Conservation (phyloP, 495 filamentous ascomycete genomes). For the Penicillium chermesinum region DNA sequence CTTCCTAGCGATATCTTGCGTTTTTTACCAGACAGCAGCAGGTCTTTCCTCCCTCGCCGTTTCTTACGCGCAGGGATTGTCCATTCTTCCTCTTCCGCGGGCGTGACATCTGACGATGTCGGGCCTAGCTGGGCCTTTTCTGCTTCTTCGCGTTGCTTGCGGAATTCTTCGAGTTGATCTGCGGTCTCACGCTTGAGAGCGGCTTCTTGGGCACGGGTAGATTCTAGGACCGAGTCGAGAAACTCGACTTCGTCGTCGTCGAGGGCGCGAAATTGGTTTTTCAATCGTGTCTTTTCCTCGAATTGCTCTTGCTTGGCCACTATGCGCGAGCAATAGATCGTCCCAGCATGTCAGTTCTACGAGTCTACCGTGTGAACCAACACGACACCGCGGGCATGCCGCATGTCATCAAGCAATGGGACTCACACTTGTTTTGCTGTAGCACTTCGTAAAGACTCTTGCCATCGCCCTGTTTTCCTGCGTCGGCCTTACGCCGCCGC, state of each 20-base stretch:
- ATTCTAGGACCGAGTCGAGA: conserved; percentile 70
- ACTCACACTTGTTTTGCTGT: conserved; percentile 88
- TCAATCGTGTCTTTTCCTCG: conserved; percentile 79
- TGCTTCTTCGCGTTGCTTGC: conserved; percentile 61
- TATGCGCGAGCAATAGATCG: conserved; percentile 34
- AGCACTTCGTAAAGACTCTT: conserved; percentile 81
- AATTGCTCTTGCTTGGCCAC: conserved; percentile 95
- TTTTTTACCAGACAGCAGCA: conserved; percentile 54
- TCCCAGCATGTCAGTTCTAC: conserved; percentile 51
- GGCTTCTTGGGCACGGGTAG: conserved; percentile 65
- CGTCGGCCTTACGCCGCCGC: conserved; percentile 53
- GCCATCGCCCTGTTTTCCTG: conserved; percentile 52
- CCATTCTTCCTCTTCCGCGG: conserved; percentile 50
- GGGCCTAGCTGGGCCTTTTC: conserved; percentile 48
- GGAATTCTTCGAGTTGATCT: conserved; percentile 66
- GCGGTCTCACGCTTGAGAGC: conserved; percentile 67
- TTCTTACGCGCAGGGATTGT: conserved; percentile 51
- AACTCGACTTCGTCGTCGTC: conserved; percentile 95
- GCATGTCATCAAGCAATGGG: no score
- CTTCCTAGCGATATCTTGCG: conserved; percentile 39
- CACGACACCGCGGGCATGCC: no score
- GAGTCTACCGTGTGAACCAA: no score
- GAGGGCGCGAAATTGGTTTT: conserved; percentile 90
- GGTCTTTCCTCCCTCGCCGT: conserved; percentile 53
- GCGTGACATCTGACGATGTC: conserved; percentile 28